phyloP scores from a whole-genome alignment of 2,329 filamentous ascomycete species.

The Sclerotinia borealis region DNA sequence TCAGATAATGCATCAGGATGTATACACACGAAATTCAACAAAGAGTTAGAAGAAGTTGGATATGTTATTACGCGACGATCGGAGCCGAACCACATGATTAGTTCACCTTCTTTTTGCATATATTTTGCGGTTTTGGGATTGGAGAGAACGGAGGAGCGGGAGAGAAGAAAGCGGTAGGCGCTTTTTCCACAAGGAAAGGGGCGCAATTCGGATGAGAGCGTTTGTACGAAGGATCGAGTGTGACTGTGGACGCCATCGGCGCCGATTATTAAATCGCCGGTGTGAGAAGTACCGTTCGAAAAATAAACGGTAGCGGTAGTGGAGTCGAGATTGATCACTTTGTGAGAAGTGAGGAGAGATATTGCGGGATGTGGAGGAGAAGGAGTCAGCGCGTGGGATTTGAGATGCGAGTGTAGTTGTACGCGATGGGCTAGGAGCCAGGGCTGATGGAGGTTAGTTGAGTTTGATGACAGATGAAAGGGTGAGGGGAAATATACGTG shows the following conservation, averaged over 20 bases:
- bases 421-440: conserved; percentile 51
- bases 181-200: conserved; percentile 18
- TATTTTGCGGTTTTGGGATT: conserved; percentile 35
- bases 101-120: conserved; percentile 26
- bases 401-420: conserved; percentile 46
- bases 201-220: not conserved
- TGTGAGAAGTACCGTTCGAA: conserved; percentile 36
- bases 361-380: conserved; percentile 34
- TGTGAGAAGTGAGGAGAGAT: conserved; percentile 37
- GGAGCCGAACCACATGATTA: conserved; percentile 37
- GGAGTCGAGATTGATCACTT: conserved; percentile 40
- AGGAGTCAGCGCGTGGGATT: conserved; percentile 38
- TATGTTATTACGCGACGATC: conserved; percentile 44
- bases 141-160: conserved; percentile 22
- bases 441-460: conserved; percentile 16
- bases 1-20: conserved; percentile 40
- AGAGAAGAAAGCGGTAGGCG: conserved; percentile 24
- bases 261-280: not conserved
- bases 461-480: not conserved
- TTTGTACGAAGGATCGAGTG: not conserved
- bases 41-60: conserved; percentile 39
- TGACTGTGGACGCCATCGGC: conserved; percentile 1
- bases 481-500: conserved; percentile 27
- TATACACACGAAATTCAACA: conserved; percentile 46
- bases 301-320: conserved; percentile 39